Conservation (phyloP, 2,329 filamentous ascomycete species). For the Exophiala lecanii-corni region DNA sequence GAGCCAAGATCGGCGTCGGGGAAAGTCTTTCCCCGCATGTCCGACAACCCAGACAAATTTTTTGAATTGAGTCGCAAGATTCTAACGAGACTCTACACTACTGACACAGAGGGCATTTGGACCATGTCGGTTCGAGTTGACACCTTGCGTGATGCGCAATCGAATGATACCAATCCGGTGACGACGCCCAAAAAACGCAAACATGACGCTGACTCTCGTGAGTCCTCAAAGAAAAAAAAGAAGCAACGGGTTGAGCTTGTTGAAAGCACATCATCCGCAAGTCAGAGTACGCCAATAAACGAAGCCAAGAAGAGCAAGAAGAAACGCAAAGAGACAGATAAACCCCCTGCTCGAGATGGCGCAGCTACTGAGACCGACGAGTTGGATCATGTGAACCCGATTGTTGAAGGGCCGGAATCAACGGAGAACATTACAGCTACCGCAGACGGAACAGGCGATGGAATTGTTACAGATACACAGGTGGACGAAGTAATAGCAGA, state of each 20-base stretch:
- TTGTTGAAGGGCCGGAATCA: constrained; percentile 11
- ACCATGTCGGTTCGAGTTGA: background rate
- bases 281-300: background rate
- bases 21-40: background rate
- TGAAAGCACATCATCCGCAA: background rate
- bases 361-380: constrained; percentile 17
- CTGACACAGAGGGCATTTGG: too few species aligned
- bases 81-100: too few species aligned
- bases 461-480: constrained; percentile 14
- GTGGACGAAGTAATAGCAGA: constrained; percentile 4
- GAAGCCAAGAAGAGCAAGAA: constrained; percentile 21
- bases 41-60: background rate
- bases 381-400: constrained; percentile 26
- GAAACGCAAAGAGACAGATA: background rate
- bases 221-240: constrained; percentile 20
- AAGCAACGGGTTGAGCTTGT: constrained; percentile 10
- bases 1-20: constrained; percentile 1
- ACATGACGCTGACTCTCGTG: constrained; percentile 18
- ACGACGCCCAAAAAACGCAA: constrained; percentile 22
- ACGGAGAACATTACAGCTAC: constrained; percentile 1
- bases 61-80: too few species aligned
- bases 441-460: constrained; percentile 12
- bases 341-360: background rate
- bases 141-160: background rate
- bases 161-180: constrained; percentile 1